phyloP scores from a whole-genome alignment of 805 yeast species.

The Saturnispora sanitii region DNA sequence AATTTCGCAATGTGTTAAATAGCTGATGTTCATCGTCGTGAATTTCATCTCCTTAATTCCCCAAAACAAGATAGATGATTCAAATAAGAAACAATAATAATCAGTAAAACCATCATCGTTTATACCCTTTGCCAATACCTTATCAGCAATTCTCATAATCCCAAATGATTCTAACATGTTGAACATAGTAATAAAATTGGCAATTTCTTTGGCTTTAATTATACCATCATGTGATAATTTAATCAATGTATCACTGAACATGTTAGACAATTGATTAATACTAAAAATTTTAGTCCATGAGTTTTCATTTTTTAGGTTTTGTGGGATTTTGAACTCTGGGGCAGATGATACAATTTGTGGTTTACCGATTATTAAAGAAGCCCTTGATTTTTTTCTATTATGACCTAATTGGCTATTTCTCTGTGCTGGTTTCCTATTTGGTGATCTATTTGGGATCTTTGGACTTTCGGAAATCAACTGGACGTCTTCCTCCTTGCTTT shows the following conservation, averaged over 20 bases:
- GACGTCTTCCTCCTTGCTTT: background rate
- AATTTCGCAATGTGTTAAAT: constrained; percentile 12
- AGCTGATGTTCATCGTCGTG: constrained; percentile 12
- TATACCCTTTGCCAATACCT: constrained; percentile 12
- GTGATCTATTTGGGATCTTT: constrained; percentile 1
- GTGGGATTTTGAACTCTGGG: constrained; percentile 6
- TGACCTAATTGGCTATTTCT: constrained; percentile 9
- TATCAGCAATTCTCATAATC: constrained; percentile 24
- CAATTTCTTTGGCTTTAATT: constrained; percentile 6
- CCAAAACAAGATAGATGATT: constrained; percentile 18
- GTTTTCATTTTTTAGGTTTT: background rate
- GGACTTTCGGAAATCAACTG: background rate
- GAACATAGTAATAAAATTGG: constrained; percentile 11
- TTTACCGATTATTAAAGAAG: constrained; percentile 26
- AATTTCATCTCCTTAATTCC: constrained; percentile 8
- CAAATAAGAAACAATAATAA: constrained; percentile 24
- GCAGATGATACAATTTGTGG: constrained; percentile 28
- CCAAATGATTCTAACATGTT: constrained; percentile 21
- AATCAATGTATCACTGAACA: constrained; percentile 18
- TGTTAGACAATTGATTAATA: constrained; percentile 15
- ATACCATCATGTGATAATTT: constrained; percentile 12
- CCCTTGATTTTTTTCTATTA: constrained; percentile 25
- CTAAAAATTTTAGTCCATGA: constrained; percentile 15
- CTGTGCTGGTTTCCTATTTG: background rate
- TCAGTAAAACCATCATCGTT: constrained; percentile 6